Evolutionary conservation across 148 eudicot species (phyloP), one percentile per base, ranked within the genome.

Genomic region (Bassia scoparia): DNA sequence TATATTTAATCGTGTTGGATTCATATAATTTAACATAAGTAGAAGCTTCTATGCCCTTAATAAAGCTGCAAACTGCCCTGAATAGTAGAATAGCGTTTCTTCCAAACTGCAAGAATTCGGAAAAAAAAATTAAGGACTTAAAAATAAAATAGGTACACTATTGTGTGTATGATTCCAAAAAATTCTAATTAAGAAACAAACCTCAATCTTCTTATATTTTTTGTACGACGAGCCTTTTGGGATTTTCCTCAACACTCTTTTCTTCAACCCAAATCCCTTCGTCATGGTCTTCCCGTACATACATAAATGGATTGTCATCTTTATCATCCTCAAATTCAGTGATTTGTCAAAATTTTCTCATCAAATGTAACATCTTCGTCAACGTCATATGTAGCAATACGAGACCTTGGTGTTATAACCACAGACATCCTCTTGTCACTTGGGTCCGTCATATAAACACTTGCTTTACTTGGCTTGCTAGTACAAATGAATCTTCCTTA

Each of bases 381-480:
- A 38, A 7, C 38, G 1, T 65, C 69, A 65, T 62, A 41, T 31
- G 33, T 17, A 11, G 9, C 44, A 62, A 29, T 23, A 29, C 26
- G 38, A 7, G 67, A 17, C 44, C 31, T 37, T 41, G 52, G 69
- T 65, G 69, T 12, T 10, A 41, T 41, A 18, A 65, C 52, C 11
- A 15, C 2, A n/a, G 49, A 41, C 69, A 18, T 34, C 17, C 37
- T 33, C 21, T 62, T 62, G 18, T 62, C 9, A 5, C 23, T 18
- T 18, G 56, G 69, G n/a, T 65, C 69, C 8, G 69, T 65, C 31
- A 41, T 44, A 38, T 37, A 65, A 37, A 65, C 1, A 65, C 49
- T 9, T 65, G 52, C 23, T 37, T 65, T 24, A 16, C 69, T 41
- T 65, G 52, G 21, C 27, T 37, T 1, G 69, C 69, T n/a, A 65